A percentile compares a stretch with the other conserved stretches of the same genome.
phyloP scores from a whole-genome alignment of 2,329 filamentous ascomycete genomes.

The Cordyceps pruinosa region DNA sequence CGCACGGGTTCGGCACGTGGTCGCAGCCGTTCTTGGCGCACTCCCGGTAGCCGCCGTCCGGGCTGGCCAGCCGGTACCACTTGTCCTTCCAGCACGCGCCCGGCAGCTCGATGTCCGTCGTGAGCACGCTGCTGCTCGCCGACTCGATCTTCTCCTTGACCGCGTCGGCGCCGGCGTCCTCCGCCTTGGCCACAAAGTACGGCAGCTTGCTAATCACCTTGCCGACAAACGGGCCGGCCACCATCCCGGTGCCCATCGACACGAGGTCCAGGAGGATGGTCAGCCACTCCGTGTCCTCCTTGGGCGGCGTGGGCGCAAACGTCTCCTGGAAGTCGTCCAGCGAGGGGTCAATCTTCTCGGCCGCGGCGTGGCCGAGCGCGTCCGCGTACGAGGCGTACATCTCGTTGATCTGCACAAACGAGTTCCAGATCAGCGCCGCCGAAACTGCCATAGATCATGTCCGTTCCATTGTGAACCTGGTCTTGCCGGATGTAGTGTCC shows the following conservation, averaged over 20 bases:
- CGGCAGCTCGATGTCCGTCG: slow-evolving; percentile 13
- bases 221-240: slow-evolving; percentile 23
- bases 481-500: not conserved
- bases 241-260: slow-evolving; percentile 21
- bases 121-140: not conserved
- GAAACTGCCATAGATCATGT: slow-evolving; percentile 1
- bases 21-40: not conserved
- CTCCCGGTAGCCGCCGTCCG: not conserved
- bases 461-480: not conserved
- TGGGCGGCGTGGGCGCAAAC: slow-evolving; percentile 12
- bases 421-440: slow-evolving; percentile 20
- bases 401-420: slow-evolving; percentile 19
- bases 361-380: slow-evolving; percentile 7
- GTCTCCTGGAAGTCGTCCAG: slow-evolving; percentile 17
- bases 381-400: slow-evolving; percentile 11
- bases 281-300: slow-evolving; percentile 19
- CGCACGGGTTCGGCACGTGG: not conserved
- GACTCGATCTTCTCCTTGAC: not conserved
- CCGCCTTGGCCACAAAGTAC: not conserved
- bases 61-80: not conserved
- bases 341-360: slow-evolving; percentile 12
- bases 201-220: not conserved
- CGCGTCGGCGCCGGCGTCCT: not conserved
- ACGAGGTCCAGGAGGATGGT: slow-evolving; percentile 24
- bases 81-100: slow-evolving; percentile 20